These are phyloP conservation scores for Debaryomyces maramus DNA, from an alignment of 805 yeast species.

Conservation along the genomic window DNA sequence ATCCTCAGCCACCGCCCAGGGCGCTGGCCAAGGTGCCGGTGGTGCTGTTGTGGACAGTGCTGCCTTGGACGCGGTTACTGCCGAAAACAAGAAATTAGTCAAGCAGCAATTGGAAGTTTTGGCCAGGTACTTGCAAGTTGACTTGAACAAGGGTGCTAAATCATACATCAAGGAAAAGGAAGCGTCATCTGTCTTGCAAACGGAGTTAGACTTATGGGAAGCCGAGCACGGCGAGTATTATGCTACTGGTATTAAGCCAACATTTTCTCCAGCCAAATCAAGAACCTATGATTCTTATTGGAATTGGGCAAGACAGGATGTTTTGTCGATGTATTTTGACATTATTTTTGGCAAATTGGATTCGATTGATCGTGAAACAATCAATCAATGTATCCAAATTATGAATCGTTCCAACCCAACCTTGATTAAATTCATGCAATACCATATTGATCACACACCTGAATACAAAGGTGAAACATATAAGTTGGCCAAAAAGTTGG, in stretches of 20 bases:
- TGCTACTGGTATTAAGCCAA: constrained; percentile 87
- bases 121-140: constrained; percentile 93
- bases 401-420: constrained; percentile 97
- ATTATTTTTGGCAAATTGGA: constrained; percentile 91
- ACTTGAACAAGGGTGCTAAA: constrained; percentile 88
- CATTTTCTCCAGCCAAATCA: constrained; percentile 88
- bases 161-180: constrained; percentile 79
- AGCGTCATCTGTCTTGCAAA: constrained; percentile 78
- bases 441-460: constrained; percentile 79
- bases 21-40: constrained; percentile 62
- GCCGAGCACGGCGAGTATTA: constrained; percentile 85
- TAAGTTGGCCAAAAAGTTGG: constrained; percentile 83
- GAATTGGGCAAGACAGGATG: constrained; percentile 99
- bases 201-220: constrained; percentile 88
- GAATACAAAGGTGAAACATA: constrained; percentile 87
- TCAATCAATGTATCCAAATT: constrained; percentile 91
- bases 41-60: constrained; percentile 93
- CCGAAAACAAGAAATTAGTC: constrained; percentile 69
- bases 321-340: constrained; percentile 89
- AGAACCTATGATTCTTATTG: constrained; percentile 96
- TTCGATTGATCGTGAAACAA: constrained; percentile 92
- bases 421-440: constrained; percentile 94
- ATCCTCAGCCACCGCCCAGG: constrained; percentile 62
- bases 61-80: constrained; percentile 80
- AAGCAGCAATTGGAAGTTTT: constrained; percentile 83